Evolutionary conservation across 2,329 filamentous ascomycete species (phyloP).

Genomic region (Colletotrichum sp.): DNA sequence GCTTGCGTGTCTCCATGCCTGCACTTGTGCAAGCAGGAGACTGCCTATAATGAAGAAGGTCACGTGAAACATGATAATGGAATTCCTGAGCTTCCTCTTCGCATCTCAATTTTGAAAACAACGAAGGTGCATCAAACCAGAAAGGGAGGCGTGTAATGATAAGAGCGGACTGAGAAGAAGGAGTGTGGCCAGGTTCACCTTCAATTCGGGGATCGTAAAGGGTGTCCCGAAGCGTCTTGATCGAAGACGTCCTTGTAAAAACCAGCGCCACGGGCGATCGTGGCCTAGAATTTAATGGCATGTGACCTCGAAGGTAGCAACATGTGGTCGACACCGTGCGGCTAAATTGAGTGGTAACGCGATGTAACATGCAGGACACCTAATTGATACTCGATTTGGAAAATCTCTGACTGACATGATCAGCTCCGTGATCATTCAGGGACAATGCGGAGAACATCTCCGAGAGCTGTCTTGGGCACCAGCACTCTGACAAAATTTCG

Average conservation of each 20-base stretch:
- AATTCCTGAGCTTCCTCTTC: background rate
- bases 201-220: background rate
- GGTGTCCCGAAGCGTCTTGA: background rate
- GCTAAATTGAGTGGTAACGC: background rate
- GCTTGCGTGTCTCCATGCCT: background rate
- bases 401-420: background rate
- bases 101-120: background rate
- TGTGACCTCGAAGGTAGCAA: background rate
- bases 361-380: background rate
- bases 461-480: background rate
- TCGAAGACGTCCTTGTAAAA: background rate
- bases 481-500: background rate
- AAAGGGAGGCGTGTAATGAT: background rate
- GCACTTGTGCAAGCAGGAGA: background rate
- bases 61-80: background rate
- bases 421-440: background rate
- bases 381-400: background rate
- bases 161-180: background rate
- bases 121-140: background rate
- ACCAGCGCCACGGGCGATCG: background rate
- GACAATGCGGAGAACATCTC: background rate
- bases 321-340: background rate
- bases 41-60: background rate
- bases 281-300: background rate
- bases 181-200: background rate